phyloP scores from a whole-genome alignment of 345 rosid species.

The Gossypium rotundifolium region DNA sequence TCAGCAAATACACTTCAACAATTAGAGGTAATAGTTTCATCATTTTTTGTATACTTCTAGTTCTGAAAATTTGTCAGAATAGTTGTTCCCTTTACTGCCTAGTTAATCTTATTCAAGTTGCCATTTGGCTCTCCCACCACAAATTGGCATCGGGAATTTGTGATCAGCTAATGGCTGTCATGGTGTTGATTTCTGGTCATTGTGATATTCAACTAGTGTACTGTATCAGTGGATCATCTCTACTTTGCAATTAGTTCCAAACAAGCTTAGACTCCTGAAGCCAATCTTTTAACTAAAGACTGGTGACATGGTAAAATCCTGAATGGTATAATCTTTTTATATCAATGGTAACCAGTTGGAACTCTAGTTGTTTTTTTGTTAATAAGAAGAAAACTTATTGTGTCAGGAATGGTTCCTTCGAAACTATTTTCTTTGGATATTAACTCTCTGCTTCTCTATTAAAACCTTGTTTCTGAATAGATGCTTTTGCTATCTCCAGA shows the following conservation, averaged over 20 bases:
- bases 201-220: background rate
- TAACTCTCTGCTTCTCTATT: background rate
- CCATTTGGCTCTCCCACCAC: background rate
- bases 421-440: background rate
- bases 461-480: constrained; percentile 10
- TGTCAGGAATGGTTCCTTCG: background rate
- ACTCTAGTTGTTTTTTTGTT: background rate
- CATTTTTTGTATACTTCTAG: background rate
- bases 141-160: background rate
- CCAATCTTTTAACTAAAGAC: background rate
- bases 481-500: constrained; percentile 32
- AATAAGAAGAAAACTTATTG: background rate
- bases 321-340: background rate
- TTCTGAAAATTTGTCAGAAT: background rate
- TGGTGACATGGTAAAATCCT: background rate
- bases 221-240: background rate
- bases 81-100: background rate
- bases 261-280: too few species aligned
- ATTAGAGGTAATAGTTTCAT: constrained; percentile 55
- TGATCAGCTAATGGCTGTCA: background rate
- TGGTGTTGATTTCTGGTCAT: background rate
- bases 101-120: background rate
- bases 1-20: constrained; percentile 88
- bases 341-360: background rate
- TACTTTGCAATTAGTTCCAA: too few species aligned